A percentile compares a stretch with the other conserved stretches of the same genome.
These are phyloP conservation scores for Zalaria obscura DNA, from an alignment of 2,329 filamentous ascomycete genomes.

Conservation along the genomic window DNA sequence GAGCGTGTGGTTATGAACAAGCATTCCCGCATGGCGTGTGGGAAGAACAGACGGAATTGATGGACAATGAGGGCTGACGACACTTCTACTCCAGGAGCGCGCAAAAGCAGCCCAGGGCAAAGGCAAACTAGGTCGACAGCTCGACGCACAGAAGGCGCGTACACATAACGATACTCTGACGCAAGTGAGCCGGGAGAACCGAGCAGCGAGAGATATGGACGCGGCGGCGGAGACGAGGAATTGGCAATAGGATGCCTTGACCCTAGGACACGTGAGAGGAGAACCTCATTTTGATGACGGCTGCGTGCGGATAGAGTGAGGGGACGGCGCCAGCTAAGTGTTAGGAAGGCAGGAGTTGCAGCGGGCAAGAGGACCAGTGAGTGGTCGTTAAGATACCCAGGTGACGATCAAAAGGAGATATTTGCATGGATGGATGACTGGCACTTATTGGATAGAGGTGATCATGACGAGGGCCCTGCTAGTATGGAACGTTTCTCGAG, in stretches of 20 bases:
- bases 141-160: slow-evolving; percentile 64
- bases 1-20: slow-evolving; percentile 8
- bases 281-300: no score
- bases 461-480: no score
- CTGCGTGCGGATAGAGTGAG: no score
- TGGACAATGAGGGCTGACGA: not conserved
- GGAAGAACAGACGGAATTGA: not conserved
- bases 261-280: no score
- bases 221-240: slow-evolving; percentile 40
- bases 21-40: not conserved
- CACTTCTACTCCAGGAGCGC: slow-evolving; percentile 42
- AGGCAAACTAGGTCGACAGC: slow-evolving; percentile 55
- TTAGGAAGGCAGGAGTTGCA: no score
- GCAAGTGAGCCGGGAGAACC: slow-evolving; percentile 52
- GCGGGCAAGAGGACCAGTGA: no score
- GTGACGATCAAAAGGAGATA: no score
- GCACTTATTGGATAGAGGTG: no score
- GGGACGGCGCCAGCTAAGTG: no score
- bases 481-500: no score
- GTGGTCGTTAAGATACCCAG: no score
- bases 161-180: slow-evolving; percentile 54
- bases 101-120: slow-evolving; percentile 42
- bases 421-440: no score
- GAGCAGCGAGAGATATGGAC: slow-evolving; percentile 54
- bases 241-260: slow-evolving; percentile 13